These are phyloP conservation scores for Plantago ovata DNA, from an alignment of 257 asterid genomes.

Conservation along the genomic window DNA sequence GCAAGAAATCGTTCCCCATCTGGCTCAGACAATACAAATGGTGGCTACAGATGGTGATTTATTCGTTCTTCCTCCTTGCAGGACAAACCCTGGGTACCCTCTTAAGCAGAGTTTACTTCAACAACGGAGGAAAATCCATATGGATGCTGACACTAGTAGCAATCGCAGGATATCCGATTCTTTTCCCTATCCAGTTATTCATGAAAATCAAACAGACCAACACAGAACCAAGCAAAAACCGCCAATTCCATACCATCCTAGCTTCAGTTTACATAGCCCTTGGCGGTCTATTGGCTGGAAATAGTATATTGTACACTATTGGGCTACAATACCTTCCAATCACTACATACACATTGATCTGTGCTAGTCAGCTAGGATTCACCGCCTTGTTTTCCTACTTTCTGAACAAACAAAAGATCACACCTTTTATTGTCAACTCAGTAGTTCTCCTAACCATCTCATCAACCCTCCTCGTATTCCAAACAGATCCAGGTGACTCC, in stretches of 20 bases:
- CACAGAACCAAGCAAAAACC: neutral
- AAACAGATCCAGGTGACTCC: constrained; percentile 31
- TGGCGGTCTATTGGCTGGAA: constrained; percentile 41
- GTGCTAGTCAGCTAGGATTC: constrained; percentile 60
- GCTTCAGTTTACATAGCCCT: constrained; percentile 27
- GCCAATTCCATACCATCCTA: constrained; percentile 17
- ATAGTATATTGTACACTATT: constrained; percentile 41
- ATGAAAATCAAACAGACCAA: constrained; percentile 6
- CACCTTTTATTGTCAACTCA: constrained; percentile 66
- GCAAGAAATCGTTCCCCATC: constrained; percentile 6
- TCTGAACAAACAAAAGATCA: constrained; percentile 59
- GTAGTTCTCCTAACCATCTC: constrained; percentile 48
- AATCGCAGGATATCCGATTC: constrained; percentile 56
- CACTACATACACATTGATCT: constrained; percentile 52
- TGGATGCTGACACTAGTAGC: constrained; percentile 69
- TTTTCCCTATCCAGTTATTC: constrained; percentile 53
- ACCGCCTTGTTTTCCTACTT: constrained; percentile 59
- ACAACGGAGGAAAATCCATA: constrained; percentile 64
- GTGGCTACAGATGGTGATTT: constrained; percentile 54
- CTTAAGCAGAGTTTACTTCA: constrained; percentile 60
- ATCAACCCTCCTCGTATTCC: constrained; percentile 54
- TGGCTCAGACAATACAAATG: constrained; percentile 33
- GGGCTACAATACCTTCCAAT: constrained; percentile 57
- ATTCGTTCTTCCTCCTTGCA: constrained; percentile 37
- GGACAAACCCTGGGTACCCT: constrained; percentile 55